phyloP scores from a whole-genome alignment of 768 basidiomycete species.

The Lactarius trivialis region DNA sequence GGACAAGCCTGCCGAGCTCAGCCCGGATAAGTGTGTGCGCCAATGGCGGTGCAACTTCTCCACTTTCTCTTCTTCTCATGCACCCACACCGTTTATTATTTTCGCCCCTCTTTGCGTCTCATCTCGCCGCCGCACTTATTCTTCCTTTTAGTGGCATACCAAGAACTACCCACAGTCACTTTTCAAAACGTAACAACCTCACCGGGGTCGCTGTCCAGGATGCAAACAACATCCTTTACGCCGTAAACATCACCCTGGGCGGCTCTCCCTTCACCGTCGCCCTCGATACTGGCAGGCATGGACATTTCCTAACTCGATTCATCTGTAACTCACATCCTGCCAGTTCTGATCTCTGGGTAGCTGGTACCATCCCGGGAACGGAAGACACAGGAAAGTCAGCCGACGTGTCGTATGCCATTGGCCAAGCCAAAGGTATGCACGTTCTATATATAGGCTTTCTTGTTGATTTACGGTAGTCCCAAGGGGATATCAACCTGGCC shows the following conservation, averaged over 20 bases:
- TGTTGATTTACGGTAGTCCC: background rate
- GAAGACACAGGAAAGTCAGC: conserved; percentile 51
- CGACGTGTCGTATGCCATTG: conserved; percentile 62
- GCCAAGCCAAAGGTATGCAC: conserved; percentile 50
- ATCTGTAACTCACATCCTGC: conserved; percentile 6
- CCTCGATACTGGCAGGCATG: conserved; percentile 72
- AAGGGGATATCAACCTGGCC: conserved; percentile 53
- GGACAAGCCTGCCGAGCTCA: background rate
- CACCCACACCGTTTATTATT: conserved; percentile 6
- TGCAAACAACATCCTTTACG: conserved; percentile 67
- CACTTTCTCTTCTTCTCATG: background rate
- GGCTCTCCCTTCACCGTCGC: conserved; percentile 52
- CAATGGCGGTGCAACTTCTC: too few species aligned
- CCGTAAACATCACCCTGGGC: conserved; percentile 62
- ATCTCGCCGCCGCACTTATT: conserved; percentile 12
- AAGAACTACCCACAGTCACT: background rate
- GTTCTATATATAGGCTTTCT: background rate
- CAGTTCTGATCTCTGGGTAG: conserved; percentile 76
- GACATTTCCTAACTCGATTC: conserved; percentile 9
- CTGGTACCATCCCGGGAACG: conserved; percentile 41
- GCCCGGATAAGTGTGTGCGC: too few species aligned
- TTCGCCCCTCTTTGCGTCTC: background rate
- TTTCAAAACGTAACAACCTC: conserved; percentile 11
- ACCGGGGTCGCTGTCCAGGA: conserved; percentile 44
- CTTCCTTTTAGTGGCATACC: conserved; percentile 8